phyloP scores from a whole-genome alignment of 2,329 filamentous ascomycete genomes.

The Pseudocercospora cruenta region DNA sequence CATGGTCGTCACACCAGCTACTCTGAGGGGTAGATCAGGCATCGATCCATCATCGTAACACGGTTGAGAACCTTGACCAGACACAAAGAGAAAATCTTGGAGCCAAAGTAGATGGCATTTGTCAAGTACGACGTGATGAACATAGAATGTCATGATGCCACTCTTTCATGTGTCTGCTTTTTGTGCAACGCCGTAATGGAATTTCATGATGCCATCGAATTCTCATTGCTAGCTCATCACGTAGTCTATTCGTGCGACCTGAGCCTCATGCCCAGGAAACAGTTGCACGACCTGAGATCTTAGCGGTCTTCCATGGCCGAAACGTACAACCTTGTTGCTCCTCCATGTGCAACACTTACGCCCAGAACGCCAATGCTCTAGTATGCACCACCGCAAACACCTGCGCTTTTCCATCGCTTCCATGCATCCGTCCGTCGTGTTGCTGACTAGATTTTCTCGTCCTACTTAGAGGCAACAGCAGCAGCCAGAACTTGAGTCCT shows the following conservation, averaged over 20 bases:
- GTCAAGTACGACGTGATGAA: not conserved
- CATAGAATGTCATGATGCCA: not conserved
- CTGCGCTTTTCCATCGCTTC: constrained; percentile 7
- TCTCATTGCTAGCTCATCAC: no score
- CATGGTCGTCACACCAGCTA: not conserved
- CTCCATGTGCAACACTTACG: constrained; percentile 17
- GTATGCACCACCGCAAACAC: constrained; percentile 21
- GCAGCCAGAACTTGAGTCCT: constrained; percentile 87
- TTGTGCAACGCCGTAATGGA: no score
- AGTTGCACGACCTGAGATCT: not conserved
- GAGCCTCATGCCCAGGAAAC: not conserved
- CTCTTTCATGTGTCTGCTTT: no score
- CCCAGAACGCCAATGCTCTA: constrained; percentile 32
- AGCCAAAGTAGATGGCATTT: not conserved
- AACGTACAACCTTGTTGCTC: not conserved
- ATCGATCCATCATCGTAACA: not conserved
- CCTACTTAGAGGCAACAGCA: constrained; percentile 52
- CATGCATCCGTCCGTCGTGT: not conserved
- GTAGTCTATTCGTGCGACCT: no score
- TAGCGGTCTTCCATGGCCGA: constrained; percentile 1
- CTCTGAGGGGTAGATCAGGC: not conserved
- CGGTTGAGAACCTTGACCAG: not conserved
- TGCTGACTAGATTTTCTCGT: not conserved
- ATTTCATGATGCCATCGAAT: no score
- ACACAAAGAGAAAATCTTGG: not conserved